A percentile compares a stretch with the other conserved stretches of the same genome.
Evolutionary conservation across 371 early-diverging fungal genomes (phyloP).

Genomic region (Mucor mucedo): DNA sequence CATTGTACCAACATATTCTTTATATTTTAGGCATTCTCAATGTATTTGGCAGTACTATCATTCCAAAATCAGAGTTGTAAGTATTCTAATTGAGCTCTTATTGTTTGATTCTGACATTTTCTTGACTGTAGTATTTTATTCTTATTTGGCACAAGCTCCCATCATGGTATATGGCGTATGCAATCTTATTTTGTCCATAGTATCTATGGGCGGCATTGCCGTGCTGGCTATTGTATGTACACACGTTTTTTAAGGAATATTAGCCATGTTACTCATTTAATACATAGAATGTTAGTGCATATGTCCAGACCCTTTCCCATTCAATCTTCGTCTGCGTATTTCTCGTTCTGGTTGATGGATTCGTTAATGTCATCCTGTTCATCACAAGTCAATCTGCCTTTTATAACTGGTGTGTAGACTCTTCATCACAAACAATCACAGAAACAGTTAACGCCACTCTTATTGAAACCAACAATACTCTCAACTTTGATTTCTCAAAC

Average conservation of each 20-base stretch:
- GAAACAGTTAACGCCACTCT: background rate
- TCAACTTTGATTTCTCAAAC: conserved; percentile 7
- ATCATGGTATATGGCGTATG: conserved; percentile 30
- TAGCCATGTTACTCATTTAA: background rate
- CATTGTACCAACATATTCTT: background rate
- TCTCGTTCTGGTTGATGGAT: conserved; percentile 29
- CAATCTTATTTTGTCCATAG: conserved; percentile 33
- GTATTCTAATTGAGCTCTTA: background rate
- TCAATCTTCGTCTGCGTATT: conserved; percentile 33
- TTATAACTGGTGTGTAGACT: conserved; percentile 17
- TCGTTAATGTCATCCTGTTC: conserved; percentile 34
- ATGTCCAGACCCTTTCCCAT: conserved; percentile 23
- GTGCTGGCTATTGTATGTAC: conserved; percentile 23
- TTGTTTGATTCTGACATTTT: background rate
- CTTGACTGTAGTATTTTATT: conserved; percentile 29
- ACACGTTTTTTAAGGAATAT: background rate
- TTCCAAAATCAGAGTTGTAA: conserved; percentile 39
- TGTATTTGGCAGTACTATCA: conserved; percentile 40
- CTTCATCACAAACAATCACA: conserved; percentile 14
- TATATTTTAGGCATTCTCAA: conserved; percentile 29
- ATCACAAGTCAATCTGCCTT: conserved; percentile 22
- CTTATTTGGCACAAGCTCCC: conserved; percentile 28
- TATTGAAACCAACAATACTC: background rate
- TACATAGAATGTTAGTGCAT: background rate
- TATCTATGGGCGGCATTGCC: conserved; percentile 30